Evolutionary conservation across 2,329 filamentous ascomycete genomes (phyloP), one percentile per base, ranked within the genome.

Genomic region (Pseudocercospora musae): DNA sequence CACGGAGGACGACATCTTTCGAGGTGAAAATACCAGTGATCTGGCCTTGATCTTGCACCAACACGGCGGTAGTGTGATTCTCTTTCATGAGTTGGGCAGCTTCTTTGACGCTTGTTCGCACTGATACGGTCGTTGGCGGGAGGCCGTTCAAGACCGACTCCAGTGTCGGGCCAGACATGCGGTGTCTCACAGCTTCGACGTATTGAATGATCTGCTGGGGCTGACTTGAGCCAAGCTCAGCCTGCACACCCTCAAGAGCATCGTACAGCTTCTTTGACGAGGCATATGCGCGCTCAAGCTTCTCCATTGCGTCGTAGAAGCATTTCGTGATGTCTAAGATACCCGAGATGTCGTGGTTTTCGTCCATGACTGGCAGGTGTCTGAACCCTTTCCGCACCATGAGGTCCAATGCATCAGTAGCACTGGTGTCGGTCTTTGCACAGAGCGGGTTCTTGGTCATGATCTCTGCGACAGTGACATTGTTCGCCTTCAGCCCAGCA

Each of bases 241-340:
- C 96, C 79, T 99, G 95, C 2, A 99, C 95, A 77, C 95, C 95
- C 79, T 99, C 95, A 62, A 99, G 81, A 33, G 95, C 95, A 81
- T 98, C 95, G 77, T 99, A 98, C 21, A 99, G 85, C 79, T 97
- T 96, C 70, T 95, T 88, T n/a, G 95, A 99, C 15, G 95, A 98
- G 68, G 92, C 92, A 77, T 99, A 99, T 56, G 95, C 95, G 57
- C 95, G 89, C 82, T 99, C 95, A 64, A 99, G 82, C 82, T 99
- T 99, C 82, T 99, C 95, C 95, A 99, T 99, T 48, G 95, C 95
- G 79, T 99, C 95, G 79, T 99, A 99, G 79, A 99, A 99, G 80
- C 95, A 99, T 80, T 98, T 99, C 61, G 95, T 99, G 72, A 99
- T 99, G 78, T 99, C 95, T 59, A 99, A 82, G 69, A 99, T 93